These are phyloP conservation scores for Gleditsia sinensis DNA, from an alignment of 306 rosid genomes.

Conservation along the genomic window DNA sequence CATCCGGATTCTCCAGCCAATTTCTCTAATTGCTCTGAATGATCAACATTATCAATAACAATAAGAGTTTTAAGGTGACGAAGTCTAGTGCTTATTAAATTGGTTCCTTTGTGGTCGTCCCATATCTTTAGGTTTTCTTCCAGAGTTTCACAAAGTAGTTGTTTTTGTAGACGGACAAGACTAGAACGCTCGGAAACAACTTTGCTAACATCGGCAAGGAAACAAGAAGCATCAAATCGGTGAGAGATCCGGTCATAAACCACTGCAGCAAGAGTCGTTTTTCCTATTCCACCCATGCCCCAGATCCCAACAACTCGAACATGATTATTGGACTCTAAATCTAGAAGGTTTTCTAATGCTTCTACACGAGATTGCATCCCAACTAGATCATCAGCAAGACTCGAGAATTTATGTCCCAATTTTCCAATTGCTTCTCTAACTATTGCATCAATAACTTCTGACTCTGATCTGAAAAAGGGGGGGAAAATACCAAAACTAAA, in stretches of 20 bases:
- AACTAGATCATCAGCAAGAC: not conserved
- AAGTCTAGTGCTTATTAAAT: not conserved
- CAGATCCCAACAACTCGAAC: not conserved
- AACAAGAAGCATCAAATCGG: not conserved
- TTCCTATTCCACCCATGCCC: constrained; percentile 33
- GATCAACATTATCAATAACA: constrained; percentile 29
- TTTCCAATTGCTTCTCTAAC: no score
- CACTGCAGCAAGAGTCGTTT: constrained; percentile 27
- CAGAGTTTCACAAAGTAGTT: constrained; percentile 5
- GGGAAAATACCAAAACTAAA: no score
- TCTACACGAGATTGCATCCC: constrained; percentile 15
- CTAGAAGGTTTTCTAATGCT: not conserved
- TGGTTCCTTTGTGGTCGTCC: not conserved
- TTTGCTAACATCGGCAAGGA: constrained; percentile 17
- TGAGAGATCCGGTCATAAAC: not conserved
- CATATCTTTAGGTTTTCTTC: not conserved
- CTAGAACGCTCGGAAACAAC: not conserved
- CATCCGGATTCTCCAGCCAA: not conserved
- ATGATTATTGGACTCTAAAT: not conserved
- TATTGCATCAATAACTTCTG: no score
- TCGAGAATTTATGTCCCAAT: no score
- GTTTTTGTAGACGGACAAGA: not conserved
- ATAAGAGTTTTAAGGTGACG: not conserved
- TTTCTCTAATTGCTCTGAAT: not conserved
- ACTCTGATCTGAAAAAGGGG: no score